phyloP scores from a whole-genome alignment of 768 basidiomycete genomes.

The Pisolithus sp. region DNA sequence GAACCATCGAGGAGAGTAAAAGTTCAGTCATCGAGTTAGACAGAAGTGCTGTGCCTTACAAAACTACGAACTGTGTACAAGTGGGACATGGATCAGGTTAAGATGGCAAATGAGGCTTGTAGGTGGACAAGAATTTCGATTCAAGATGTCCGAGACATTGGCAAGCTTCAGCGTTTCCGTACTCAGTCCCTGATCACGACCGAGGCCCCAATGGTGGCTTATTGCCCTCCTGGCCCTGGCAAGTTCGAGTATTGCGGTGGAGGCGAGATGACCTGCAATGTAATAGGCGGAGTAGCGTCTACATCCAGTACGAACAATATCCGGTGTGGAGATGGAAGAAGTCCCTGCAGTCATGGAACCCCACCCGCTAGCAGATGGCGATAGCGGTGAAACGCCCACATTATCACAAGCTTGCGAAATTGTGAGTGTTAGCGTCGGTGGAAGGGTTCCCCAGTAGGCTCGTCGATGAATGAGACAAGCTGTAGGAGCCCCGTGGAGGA shows the following conservation, averaged over 20 bases:
- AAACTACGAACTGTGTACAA: too few relatives aligned
- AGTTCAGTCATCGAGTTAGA: too few relatives aligned
- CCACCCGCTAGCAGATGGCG: slow-evolving; percentile 44
- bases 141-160: not conserved
- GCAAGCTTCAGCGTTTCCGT: not conserved
- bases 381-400: slow-evolving; percentile 11
- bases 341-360: slow-evolving; percentile 46
- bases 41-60: too few relatives aligned
- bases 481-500: too few relatives aligned
- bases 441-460: slow-evolving; percentile 29
- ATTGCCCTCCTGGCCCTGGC: slow-evolving; percentile 18
- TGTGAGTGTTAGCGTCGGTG: slow-evolving; percentile 15
- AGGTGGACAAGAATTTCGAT: too few relatives aligned
- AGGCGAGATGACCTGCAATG: slow-evolving; percentile 59
- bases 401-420: slow-evolving; percentile 15
- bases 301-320: slow-evolving; percentile 64
- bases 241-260: slow-evolving; percentile 66
- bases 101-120: too few relatives aligned
- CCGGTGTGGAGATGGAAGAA: slow-evolving; percentile 36
- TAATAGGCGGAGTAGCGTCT: slow-evolving; percentile 44
- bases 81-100: too few relatives aligned
- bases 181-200: slow-evolving; percentile 3
- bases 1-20: too few relatives aligned
- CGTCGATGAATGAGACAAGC: slow-evolving; percentile 1
- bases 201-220: slow-evolving; percentile 6